Conservation (phyloP, 1,284 basidiomycete species). For the Puccinia brachypodii region DNA sequence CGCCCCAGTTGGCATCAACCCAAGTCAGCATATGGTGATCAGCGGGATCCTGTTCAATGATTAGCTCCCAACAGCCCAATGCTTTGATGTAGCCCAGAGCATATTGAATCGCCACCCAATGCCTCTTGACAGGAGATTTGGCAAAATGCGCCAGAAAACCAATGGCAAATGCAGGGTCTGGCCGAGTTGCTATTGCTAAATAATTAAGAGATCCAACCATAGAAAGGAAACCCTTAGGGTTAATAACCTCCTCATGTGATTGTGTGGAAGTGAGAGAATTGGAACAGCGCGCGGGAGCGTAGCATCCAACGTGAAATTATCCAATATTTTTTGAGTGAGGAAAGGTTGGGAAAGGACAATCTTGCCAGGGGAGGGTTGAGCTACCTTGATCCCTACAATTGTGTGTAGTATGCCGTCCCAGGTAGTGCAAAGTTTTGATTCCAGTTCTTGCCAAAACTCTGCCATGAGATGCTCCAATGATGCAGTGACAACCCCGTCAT, state of each 20-base stretch:
- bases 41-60: not conserved
- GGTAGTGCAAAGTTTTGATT: not conserved
- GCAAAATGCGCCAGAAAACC: not conserved
- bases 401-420: not conserved
- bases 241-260: not conserved
- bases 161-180: not conserved
- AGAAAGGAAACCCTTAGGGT: constrained; percentile 4
- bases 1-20: not conserved
- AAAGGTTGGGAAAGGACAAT: not conserved
- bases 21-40: no score
- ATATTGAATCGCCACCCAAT: not conserved
- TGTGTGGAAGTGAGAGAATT: not conserved
- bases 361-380: not conserved
- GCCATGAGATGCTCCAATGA: not conserved
- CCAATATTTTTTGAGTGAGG: not conserved
- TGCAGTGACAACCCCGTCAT: constrained; percentile 6
- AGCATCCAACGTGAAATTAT: not conserved
- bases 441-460: not conserved
- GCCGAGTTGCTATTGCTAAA: not conserved
- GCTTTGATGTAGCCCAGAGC: constrained; percentile 12
- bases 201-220: constrained; percentile 7
- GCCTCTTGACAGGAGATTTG: not conserved
- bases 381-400: constrained; percentile 2
- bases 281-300: not conserved
- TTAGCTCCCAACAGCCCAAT: not conserved